Base-by-base conservation (phyloP, 192 early-diverging fungal species). In the Podochytrium sp. region DNA sequence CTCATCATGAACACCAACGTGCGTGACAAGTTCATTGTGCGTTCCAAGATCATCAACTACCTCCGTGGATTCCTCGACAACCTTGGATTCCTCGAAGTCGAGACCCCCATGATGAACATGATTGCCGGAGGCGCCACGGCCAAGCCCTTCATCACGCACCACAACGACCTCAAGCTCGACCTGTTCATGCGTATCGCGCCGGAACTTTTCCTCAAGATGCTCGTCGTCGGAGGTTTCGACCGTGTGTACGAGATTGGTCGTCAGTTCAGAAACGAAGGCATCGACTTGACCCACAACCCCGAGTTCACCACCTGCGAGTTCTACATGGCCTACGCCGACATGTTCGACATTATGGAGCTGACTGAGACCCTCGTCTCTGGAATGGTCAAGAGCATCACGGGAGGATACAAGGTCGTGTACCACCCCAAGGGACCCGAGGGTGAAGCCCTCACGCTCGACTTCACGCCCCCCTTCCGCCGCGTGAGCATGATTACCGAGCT, bases 91-190 rank as follows among this genome's bases (percentile, higher is more conserved):
- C 86, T 99, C 59, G 97, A 99, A 85, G 97, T 99, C 56, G 98
- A 99, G 80, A 99, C 98, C n/a, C 98, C 98, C 38, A 98, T 98
- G 96, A 98, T 99, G 96, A 97, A 96, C 89, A 92, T 93, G 92
- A 95, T 98, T 85, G 83, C 83, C 40, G 83, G 86, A 18, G 96
- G 98, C 65, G 96, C 98, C 55, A 97, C 96, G n/a, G 98, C 98
- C 74, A 97, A 96, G 87, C 98, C 98, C 27, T 99, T 99, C 81
- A 82, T 96, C 71, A 99, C 98, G 37, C 96, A 98, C 81, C 98
- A 99, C 90, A 99, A 99, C 83, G 96, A 99, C 77, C 90, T 99
- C 57, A 98, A 98, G 85, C 87, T 97, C 62, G 96, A 99, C 74
- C 86, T 99, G 78, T 98, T 96, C 79, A 97, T 99, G 96, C 95